Base-by-base conservation (phyloP, 345 rosid genomes). In the Salix caprea region DNA sequence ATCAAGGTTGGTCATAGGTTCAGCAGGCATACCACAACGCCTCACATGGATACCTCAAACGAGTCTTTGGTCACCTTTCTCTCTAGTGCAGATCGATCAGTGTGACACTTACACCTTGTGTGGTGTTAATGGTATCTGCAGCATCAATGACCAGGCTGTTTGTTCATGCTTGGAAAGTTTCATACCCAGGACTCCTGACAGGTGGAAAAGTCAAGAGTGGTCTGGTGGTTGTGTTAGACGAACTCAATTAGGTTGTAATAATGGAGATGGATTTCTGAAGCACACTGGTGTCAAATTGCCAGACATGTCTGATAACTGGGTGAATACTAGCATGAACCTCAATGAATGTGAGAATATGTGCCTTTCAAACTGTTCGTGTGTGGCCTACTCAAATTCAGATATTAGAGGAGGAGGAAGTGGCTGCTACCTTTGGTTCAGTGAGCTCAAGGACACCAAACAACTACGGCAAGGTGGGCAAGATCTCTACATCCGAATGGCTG, bases 351-450 rank as follows among this genome's bases (percentile, higher is more conserved):
- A 37, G 32, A 13, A 73, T 23, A 23, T 36, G n/a, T 79, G 82
- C 40, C 36, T 58, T 28, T 44, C 52, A 2, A 74, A 79, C 65
- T 74, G 82, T 54, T 40, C 39, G 4, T 79, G 82, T 54, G 75
- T 8, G 12, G 78, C 74, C n/a, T 79, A 69, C 62, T 62, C 78
- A 74, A 69, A 69, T 79, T 70, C 62, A 28, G 74, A 74, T 70
- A 40, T 79, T 28, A 66, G 48, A 73, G 44, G 12, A 19, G 71
- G 70, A 58, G 75, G 74, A 62, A 62, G 67, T 48, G 82, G 78
- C 42, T 74, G 82, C 52, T 69, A 69, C 64, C 74, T 69, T 0
- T 79, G 82, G 82, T 74, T 74, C 15, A 34, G 32, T 28, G 78
- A 64, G 23, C 71, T 79, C n/a, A 2, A 61, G 46, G 82, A 79